Base-by-base conservation (phyloP, 768 basidiomycete genomes). In the Lentinula aciculospora region DNA sequence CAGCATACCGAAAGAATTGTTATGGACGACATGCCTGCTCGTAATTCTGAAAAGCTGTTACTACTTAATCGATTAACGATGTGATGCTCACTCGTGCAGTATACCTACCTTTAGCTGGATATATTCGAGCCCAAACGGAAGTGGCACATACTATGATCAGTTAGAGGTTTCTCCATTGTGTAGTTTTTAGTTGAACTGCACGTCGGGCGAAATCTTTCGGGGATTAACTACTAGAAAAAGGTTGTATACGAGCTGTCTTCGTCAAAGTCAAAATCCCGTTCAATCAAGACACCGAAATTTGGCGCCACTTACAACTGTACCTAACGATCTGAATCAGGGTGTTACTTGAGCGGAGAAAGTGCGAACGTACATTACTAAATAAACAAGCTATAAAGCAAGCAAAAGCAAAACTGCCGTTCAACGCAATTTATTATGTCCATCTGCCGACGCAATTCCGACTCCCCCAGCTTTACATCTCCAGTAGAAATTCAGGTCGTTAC, bases 401-500 rank as follows among this genome's bases (percentile, higher is more conserved):
- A n/a, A n/a, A n/a, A n/a, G n/a, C n/a, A n/a, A n/a, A n/a, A n/a
- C n/a, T n/a, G n/a, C n/a, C n/a, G n/a, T n/a, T n/a, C n/a, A n/a
- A 31, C 27, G 17, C 23, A 53, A 36, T 25, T 39, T 23, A 53
- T 27, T 19, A 36, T 46, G 45, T 49, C 56, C 25, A 21, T 48
- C n/a, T 57, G 48, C 46, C 40, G 46, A 32, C 46, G 45, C 25
- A 39, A 57, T 25, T 47, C 32, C 19, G 34, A 46, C 19, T 28
- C 40, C 3, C 46, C 56, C 7, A 48, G 29, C 34, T 39, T 47
- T 15, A 48, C 32, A 8, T 28, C 40, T 47, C 44, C 56, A 45
- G 46, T 57, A 48, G 56, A 57, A 37, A 39, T 57, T 37, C 45
- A 40, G 17, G 46, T 57, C 28, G 9, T 21, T 25, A 42, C 44